A percentile compares a stretch with the other conserved stretches of the same genome.
These are phyloP conservation scores for Phytophthora multivora DNA, from an alignment of 352 stramenopile species.

Conservation along the genomic window DNA sequence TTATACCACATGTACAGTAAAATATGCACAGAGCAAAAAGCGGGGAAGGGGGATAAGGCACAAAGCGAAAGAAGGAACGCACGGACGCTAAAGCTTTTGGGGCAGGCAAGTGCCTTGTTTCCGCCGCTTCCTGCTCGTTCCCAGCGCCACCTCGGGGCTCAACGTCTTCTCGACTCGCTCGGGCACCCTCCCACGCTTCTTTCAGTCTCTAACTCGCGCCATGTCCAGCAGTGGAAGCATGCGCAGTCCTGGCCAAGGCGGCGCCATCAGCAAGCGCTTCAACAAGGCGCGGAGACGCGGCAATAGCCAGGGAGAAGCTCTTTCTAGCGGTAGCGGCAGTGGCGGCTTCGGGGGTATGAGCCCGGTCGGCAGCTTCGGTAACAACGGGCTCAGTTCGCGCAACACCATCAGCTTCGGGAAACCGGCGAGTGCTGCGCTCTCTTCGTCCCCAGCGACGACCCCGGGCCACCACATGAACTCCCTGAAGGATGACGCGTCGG, in stretches of 20 bases:
- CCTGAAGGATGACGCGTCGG: conserved; percentile 36
- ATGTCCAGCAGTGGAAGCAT: conserved; percentile 36
- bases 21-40: conserved; percentile 26
- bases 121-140: background rate
- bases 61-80: conserved; percentile 30
- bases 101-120: background rate
- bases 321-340: conserved; percentile 26
- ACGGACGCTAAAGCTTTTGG: conserved; percentile 5
- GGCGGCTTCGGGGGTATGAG: conserved; percentile 47
- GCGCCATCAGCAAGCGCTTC: conserved; percentile 70
- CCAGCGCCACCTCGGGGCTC: background rate
- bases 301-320: conserved; percentile 67
- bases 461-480: conserved; percentile 3
- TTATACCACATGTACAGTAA: background rate
- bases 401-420: conserved; percentile 70
- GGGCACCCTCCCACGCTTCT: background rate
- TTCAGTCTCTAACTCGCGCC: background rate
- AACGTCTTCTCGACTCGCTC: background rate
- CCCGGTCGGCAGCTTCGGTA: conserved; percentile 40
- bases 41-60: conserved; percentile 22
- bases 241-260: conserved; percentile 35
- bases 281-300: conserved; percentile 68
- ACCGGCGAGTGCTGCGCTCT: conserved; percentile 13
- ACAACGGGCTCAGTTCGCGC: conserved; percentile 24
- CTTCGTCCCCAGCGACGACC: conserved; percentile 24